Evolutionary conservation across 805 yeast genomes (phyloP).

Genomic region (Cyberlindnera misumaiensis): DNA sequence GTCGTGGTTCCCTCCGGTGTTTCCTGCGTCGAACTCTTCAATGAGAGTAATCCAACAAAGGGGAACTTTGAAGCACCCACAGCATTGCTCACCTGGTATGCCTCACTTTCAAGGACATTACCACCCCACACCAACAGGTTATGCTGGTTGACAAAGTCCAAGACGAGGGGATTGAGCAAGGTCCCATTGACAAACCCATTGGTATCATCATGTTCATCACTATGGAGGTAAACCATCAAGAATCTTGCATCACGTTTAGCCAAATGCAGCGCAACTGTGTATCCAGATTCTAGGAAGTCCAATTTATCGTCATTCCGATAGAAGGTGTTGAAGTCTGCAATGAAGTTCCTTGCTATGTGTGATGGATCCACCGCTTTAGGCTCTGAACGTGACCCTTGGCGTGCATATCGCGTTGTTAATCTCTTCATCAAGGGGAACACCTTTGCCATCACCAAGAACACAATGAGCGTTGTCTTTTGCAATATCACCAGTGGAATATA

Average conservation of each 20-base stretch:
- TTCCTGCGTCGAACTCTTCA: conserved; percentile 42
- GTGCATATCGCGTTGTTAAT: conserved; percentile 29
- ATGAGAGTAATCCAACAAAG: conserved; percentile 68
- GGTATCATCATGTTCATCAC: conserved; percentile 62
- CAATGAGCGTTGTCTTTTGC: conserved; percentile 22
- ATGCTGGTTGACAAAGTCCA: conserved; percentile 39
- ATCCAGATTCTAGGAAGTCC: conserved; percentile 61
- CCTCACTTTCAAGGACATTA: conserved; percentile 72
- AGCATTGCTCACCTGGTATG: conserved; percentile 73
- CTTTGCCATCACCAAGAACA: conserved; percentile 23
- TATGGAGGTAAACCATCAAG: conserved; percentile 66
- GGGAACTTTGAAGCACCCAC: conserved; percentile 72
- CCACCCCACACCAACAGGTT: conserved; percentile 83
- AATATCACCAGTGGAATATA: conserved; percentile 28
- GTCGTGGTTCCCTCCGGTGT: conserved; percentile 50
- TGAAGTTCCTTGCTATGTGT: conserved; percentile 45
- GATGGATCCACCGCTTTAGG: conserved; percentile 41
- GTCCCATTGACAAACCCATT: conserved; percentile 45
- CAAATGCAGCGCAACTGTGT: conserved; percentile 67
- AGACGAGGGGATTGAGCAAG: conserved; percentile 44
- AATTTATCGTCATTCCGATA: conserved; percentile 19
- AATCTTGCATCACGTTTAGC: conserved; percentile 68
- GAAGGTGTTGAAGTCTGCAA: conserved; percentile 44
- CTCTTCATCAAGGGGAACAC: conserved; percentile 32
- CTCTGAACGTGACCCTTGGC: conserved; percentile 29